Evolutionary conservation across 2,329 filamentous ascomycete genomes (phyloP), one percentile per base, ranked within the genome.

Genomic region (Cercospora sesami): DNA sequence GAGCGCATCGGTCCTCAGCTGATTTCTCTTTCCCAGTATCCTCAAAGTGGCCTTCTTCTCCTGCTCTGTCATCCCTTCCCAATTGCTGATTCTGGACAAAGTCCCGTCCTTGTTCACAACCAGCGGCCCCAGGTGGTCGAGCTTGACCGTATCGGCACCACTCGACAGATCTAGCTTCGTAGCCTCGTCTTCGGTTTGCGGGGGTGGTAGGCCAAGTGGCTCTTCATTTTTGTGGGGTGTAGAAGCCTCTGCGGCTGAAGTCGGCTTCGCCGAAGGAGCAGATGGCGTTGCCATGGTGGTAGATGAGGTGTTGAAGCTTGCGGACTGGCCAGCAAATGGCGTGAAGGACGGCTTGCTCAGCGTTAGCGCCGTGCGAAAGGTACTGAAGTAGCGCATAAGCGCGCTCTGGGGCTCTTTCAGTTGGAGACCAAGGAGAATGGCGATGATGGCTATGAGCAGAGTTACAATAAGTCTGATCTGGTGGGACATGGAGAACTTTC

Each of bases 101-200:
- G 89, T 89, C 21, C 91, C 91, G 78, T 94, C 89, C 69, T 83
- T 81, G 77, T 92, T 91, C 64, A 93, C 88, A 1, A 94, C 90
- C 73, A 93, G 83, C 1, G 91, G 91, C 0, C 91, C 91, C 26
- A 93, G 81, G 69, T 87, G 84, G 75, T 92, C 89, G 8, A 93
- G 84, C 60, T 84, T 86, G 53, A 91, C 83, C 1, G 77, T 77
- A 14, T 73, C 76, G 59, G 73, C 69, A 5, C 75, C 77, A 45
- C 68, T 74, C 64, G 74, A 75, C 63, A 81, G 74, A 63, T 79
- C 75, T 55, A 81, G 73, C 63, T 74, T 72, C 8, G 64, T 30
- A 83, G 72, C 65, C 59, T 80, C 51, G 61, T 73, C 72, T 39
- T 55, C 66, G 12, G 67, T 73, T 0, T 75, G 70, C 0, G 75